Evolutionary conservation across 2,329 filamentous ascomycete genomes (phyloP), one percentile per base, ranked within the genome.

Genomic region (Dichotomopilus funicola): DNA sequence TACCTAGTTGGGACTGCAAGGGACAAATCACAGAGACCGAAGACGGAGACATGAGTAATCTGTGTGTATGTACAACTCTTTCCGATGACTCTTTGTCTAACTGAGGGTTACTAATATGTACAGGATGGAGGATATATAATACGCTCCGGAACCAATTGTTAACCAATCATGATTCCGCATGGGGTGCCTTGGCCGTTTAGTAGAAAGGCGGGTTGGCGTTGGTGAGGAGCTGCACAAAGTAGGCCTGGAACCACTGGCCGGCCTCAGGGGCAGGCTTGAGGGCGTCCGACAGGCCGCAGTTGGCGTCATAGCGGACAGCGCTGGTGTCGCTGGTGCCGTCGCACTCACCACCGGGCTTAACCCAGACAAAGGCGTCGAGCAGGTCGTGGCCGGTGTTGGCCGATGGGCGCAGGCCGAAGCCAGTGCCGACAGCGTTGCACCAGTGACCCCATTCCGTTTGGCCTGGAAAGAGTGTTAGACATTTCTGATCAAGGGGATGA

Each of bases 231-330:
- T 80, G 77, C 67, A 75, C 78, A 61, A 82, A 81, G 71, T 82
- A 83, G 12, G 74, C 77, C 68, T 82, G 71, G 70, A 86, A 86
- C 85, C 85, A 89, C 7, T 75, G 72, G 35, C 86, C 86, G 8
- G 86, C 85, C 69, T 89, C 83, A 35, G 86, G 86, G 1, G 86
- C 83, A 1, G 85, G 85, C 68, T 80, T 68, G 42, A 87, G 71
- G 1, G 84, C 71, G 62, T 79, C 76, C 1, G 69, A 59, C 7
- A 73, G 70, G 34, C 81, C 81, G 58, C 79, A 82, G 68, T 79
- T 72, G 49, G 56, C 61, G 69, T 83, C 79, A 65, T 79, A 83
- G 51, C 78, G 76, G 19, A 70, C 60, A 8, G 81, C 74, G 37
- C 63, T 70, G 41, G 70, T 73, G 63, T 81, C 69, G 38, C 73